These are phyloP conservation scores for Plectosphaerella sp. DNA, from an alignment of 2,329 filamentous ascomycete genomes.

Conservation along the genomic window DNA sequence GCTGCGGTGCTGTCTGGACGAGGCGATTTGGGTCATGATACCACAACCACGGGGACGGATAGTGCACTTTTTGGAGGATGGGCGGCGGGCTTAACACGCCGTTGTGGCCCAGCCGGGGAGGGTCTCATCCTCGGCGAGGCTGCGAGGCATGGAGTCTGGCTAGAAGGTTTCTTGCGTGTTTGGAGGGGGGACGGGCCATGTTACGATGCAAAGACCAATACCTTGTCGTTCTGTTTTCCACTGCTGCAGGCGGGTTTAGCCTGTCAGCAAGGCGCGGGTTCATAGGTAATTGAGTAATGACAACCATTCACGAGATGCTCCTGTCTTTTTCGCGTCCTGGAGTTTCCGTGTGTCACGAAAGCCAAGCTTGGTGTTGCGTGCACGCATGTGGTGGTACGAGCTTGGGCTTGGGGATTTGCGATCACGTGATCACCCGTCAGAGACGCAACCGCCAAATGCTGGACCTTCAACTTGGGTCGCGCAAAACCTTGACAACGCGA, in stretches of 20 bases:
- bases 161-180: background rate
- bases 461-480: background rate
- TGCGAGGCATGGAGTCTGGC: background rate
- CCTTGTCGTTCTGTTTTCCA: constrained; percentile 12
- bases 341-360: too few relatives aligned
- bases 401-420: background rate
- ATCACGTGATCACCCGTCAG: constrained; percentile 10
- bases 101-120: constrained; percentile 3
- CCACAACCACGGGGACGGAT: constrained; percentile 6
- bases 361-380: too few relatives aligned
- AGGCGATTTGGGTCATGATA: constrained; percentile 8
- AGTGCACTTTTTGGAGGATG: background rate
- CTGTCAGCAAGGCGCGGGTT: constrained; percentile 8
- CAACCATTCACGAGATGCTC: background rate
- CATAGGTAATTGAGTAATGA: constrained; percentile 15
- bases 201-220: constrained; percentile 14
- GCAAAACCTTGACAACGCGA: constrained; percentile 4
- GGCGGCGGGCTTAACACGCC: constrained; percentile 3
- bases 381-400: too few relatives aligned
- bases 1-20: constrained; percentile 4
- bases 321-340: too few relatives aligned
- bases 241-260: constrained; percentile 12
- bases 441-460: too few relatives aligned
- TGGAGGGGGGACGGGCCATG: constrained; percentile 1
- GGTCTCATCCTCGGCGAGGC: background rate